These are phyloP conservation scores for Trifolium fragiferum DNA, from an alignment of 306 rosid genomes.

Conservation along the genomic window DNA sequence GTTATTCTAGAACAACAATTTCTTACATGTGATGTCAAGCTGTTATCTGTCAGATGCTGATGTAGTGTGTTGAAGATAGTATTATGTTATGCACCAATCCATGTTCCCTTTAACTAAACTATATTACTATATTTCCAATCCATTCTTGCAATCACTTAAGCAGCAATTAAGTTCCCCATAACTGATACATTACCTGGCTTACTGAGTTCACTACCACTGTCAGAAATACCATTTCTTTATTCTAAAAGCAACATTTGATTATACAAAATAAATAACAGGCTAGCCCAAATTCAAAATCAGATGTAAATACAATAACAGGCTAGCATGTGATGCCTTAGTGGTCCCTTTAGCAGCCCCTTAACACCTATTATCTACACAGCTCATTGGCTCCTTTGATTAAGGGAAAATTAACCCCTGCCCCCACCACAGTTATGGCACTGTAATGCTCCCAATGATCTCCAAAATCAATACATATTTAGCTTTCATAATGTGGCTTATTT, in stretches of 20 bases:
- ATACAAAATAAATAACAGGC: neutral
- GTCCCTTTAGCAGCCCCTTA: neutral
- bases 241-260: neutral
- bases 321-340: neutral
- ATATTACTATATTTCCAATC: constrained; percentile 7
- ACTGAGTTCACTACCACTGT: neutral
- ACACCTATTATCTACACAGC: neutral
- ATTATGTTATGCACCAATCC: constrained; percentile 2
- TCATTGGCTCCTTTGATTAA: neutral
- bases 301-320: neutral
- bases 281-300: neutral
- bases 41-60: neutral
- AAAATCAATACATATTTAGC: neutral
- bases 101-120: neutral
- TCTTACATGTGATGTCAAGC: neutral
- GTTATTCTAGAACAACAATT: neutral
- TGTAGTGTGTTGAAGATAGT: neutral
- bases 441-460: constrained; percentile 1
- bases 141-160: neutral
- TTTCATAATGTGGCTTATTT: neutral
- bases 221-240: neutral
- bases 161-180: constrained; percentile 3
- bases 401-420: neutral
- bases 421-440: neutral
- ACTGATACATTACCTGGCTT: neutral